Percentiles rank a stretch among this genome's conserved stretches.
These are phyloP conservation scores for Ogataea nakhonphanomensis DNA, from an alignment of 805 yeast genomes.

Conservation along the genomic window DNA sequence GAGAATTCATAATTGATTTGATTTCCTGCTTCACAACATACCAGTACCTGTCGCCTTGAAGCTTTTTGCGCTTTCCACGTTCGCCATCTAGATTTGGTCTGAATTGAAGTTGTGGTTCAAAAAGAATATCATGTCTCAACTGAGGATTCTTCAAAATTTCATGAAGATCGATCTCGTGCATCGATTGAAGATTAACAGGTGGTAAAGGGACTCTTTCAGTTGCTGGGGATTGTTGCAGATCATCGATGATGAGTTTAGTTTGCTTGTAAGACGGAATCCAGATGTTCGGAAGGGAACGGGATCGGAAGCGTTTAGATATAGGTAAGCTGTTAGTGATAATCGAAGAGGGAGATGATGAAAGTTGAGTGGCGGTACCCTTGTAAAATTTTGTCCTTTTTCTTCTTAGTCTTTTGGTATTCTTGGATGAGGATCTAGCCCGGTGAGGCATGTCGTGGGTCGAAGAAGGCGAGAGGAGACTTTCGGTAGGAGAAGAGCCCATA, in stretches of 20 bases:
- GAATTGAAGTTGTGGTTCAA: conserved; percentile 89
- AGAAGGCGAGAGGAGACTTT: conserved; percentile 6
- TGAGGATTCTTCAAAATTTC: conserved; percentile 91
- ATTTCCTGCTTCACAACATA: conserved; percentile 68
- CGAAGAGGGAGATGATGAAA: conserved; percentile 7
- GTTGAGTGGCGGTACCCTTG: conserved; percentile 11
- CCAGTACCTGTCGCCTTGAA: conserved; percentile 82
- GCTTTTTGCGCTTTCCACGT: conserved; percentile 74
- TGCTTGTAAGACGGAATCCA: conserved; percentile 28
- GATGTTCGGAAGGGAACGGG: conserved; percentile 35
- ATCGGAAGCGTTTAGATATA: conserved; percentile 29
- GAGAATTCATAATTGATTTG: conserved; percentile 31
- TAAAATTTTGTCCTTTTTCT: conserved; percentile 16
- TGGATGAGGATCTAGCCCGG: conserved; percentile 16
- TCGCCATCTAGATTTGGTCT: conserved; percentile 91
- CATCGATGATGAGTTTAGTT: conserved; percentile 17
- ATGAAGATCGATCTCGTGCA: conserved; percentile 81
- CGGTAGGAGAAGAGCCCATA: conserved; percentile 4
- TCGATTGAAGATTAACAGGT: conserved; percentile 76
- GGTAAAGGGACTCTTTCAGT: conserved; percentile 42
- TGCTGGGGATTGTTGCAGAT: conserved; percentile 16
- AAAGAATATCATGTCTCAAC: conserved; percentile 85
- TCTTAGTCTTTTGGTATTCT: conserved; percentile 13
- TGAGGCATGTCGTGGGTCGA: conserved; percentile 8
- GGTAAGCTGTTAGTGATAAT: conserved; percentile 14